Evolutionary conservation across 208 protist genomes (phyloP), one percentile per base, ranked within the genome.

Genomic region (Crithidia bombi): DNA sequence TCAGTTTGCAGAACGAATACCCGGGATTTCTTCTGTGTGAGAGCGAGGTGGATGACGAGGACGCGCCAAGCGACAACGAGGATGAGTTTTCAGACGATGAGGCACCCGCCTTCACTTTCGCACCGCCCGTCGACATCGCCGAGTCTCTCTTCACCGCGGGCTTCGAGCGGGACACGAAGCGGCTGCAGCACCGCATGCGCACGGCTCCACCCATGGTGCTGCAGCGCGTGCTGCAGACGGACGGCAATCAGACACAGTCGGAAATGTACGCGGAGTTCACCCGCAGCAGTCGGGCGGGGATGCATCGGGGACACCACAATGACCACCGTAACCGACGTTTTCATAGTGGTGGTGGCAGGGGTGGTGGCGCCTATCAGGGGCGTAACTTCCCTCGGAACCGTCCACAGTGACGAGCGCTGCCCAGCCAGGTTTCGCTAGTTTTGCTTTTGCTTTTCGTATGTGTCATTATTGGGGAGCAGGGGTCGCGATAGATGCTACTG

Each of bases 71-170:
- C 65, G 86, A 79, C 28, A 89, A 91, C 56, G 90, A 97, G 62
- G 90, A 91, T 21, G 90, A 84, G 46, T 97, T 95, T 57, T 96
- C 90, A 14, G 92, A 97, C 50, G 92, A 97, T 62, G 92, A 97
- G 66, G 92, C 89, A 0, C 84, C 89, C 0, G 83, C 90, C 12
- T 97, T 94, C 71, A 91, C 89, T 10, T 97, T 96, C 68, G 90
- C 92, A 5, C 89, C 92, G 17, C 92, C 92, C 1, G 92, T 96
- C 21, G 84, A 86, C 33, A 46, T 87, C 5, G 89, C 87, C 0
- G 89, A 96, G 79, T 84, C 92, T n/a, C 80, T 96, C 57, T 91
- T 94, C 62, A 93, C 86, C 2, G 92, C 92, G 0, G 89, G 87
- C 12, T 95, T 96, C 65, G 82, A 89, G 65, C 82, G 92, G 9